Base-by-base conservation (phyloP, 2,329 filamentous ascomycete genomes). In the Xylariomycetidae sp. region DNA sequence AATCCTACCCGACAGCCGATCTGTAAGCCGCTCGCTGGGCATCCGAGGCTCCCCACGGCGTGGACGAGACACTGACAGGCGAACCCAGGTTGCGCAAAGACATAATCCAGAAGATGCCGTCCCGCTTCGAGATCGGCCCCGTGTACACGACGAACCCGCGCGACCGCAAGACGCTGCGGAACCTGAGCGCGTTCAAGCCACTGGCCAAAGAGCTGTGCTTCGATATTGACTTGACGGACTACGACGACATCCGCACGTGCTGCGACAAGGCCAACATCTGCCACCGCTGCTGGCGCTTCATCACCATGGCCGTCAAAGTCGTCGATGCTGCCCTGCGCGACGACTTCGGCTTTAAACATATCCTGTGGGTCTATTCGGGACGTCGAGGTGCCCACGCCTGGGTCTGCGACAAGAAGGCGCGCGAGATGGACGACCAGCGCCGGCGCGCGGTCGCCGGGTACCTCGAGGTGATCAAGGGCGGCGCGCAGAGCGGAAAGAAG, bases 151-250 rank as follows among this genome's bases (percentile, higher is more conserved):
- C 88, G 29, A 95, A 96, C 57, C 92, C 92, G 1, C 82, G 88
- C 49, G 92, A 98, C 51, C 81, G 90, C 52, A 98, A 96, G 64
- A 82, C 82, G 0, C 63, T 96, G 20, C 79, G 82, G 33, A 90
- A 88, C 59, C 40, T 40, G 12, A 75, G 81, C 22, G 78, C 85
- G 7, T 95, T 98, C 65, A 83, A 82, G 43, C 90, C 92, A 0
- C 60, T 95, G 19, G 75, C 85, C 35, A 98, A 98, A 59, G 92
- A 98, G 59, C 68, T 98, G 24, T 95, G 95, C 50, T 96, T 98
- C 60, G 92, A 98, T 82, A 96, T 98, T 52, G 92, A 98, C 74
- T 75, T 98, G 75, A 96, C 92, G 34, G 92, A 96, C 64, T 98
- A 98, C 62, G 92, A 98, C 57, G 87, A 94, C 46, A 85, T 98